Percentiles rank a stretch among this genome's conserved stretches.
These are phyloP conservation scores for Porodaedalea pini DNA, from an alignment of 1,284 basidiomycete genomes.

Conservation along the genomic window DNA sequence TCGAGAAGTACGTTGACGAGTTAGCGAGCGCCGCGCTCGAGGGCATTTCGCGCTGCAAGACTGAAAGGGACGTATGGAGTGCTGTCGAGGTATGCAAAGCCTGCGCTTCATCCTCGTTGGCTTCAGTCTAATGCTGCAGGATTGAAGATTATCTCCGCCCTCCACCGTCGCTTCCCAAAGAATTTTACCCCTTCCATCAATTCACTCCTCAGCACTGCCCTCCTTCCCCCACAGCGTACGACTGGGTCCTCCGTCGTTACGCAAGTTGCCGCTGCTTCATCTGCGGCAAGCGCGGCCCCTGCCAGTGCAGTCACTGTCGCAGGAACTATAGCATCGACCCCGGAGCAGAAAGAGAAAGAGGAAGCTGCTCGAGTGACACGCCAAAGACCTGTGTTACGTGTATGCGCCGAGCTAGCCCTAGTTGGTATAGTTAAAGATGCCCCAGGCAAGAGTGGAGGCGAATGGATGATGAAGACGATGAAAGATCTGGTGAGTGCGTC, in stretches of 20 bases:
- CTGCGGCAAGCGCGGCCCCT: slow-evolving; percentile 21
- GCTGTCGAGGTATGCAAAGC: slow-evolving; percentile 76
- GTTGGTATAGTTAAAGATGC: slow-evolving; percentile 77
- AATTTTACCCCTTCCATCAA: slow-evolving; percentile 76
- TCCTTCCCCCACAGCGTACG: slow-evolving; percentile 62
- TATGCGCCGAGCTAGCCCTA: slow-evolving; percentile 87
- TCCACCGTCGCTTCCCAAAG: slow-evolving; percentile 85
- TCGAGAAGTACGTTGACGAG: slow-evolving; percentile 97
- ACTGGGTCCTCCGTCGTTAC: slow-evolving; percentile 17
- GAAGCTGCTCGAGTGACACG: slow-evolving; percentile 76
- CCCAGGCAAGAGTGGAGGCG: slow-evolving; percentile 66
- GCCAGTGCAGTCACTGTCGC: neutral
- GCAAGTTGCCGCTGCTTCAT: neutral
- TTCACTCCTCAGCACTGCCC: slow-evolving; percentile 57
- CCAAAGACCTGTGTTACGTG: slow-evolving; percentile 82
- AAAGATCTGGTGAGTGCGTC: slow-evolving; percentile 82
- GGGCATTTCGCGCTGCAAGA: slow-evolving; percentile 82
- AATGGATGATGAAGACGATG: slow-evolving; percentile 80
- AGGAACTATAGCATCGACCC: slow-evolving; percentile 53
- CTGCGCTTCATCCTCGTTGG: neutral
- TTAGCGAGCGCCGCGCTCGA: slow-evolving; percentile 85
- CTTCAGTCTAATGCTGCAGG: slow-evolving; percentile 14
- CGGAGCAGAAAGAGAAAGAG: slow-evolving; percentile 92
- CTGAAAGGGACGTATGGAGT: slow-evolving; percentile 85
- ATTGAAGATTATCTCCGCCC: slow-evolving; percentile 75